Evolutionary conservation across 139 green algal genomes (phyloP).

Genomic region (Trebouxia sp.): DNA sequence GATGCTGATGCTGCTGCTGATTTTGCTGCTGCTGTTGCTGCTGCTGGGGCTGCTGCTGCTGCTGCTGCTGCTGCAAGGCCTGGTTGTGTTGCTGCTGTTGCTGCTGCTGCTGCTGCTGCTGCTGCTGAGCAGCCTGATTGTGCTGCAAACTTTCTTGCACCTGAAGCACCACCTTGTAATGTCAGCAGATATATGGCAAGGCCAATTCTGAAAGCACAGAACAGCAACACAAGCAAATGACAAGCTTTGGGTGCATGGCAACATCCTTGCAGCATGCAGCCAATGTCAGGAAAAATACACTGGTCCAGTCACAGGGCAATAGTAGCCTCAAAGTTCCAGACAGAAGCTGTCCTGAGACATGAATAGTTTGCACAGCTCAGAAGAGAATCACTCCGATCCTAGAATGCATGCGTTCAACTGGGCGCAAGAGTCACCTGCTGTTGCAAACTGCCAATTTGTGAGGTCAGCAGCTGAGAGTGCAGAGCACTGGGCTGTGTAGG

Average conservation of each 20-base stretch:
- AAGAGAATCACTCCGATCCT: too few species aligned
- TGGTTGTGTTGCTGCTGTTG: slow-evolving; percentile 28
- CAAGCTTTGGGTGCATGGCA: too few species aligned
- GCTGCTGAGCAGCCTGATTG: slow-evolving; percentile 19
- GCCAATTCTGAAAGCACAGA: not conserved
- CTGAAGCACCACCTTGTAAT: slow-evolving; percentile 10
- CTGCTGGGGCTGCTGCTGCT: slow-evolving; percentile 30
- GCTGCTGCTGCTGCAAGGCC: slow-evolving; percentile 25
- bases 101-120: slow-evolving; percentile 22
- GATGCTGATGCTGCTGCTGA: slow-evolving; percentile 30
- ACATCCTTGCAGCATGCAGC: too few species aligned
- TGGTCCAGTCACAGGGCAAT: too few species aligned
- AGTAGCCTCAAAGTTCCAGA: too few species aligned
- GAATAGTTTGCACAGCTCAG: too few species aligned
- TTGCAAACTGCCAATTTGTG: not conserved
- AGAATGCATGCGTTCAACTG: not conserved
- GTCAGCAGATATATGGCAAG: too few species aligned
- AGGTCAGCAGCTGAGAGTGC: not conserved
- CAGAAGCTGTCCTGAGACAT: too few species aligned
- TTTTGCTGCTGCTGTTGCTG: slow-evolving; percentile 1
- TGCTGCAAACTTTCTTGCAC: slow-evolving; percentile 29
- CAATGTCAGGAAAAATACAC: too few species aligned
- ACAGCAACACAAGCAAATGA: too few species aligned
- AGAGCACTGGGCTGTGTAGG: not conserved
- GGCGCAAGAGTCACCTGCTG: slow-evolving; percentile 14